Evolutionary conservation across 1,139 yeast genomes (phyloP), one percentile per base, ranked within the genome.

Genomic region (Suhomyces yuchorum): DNA sequence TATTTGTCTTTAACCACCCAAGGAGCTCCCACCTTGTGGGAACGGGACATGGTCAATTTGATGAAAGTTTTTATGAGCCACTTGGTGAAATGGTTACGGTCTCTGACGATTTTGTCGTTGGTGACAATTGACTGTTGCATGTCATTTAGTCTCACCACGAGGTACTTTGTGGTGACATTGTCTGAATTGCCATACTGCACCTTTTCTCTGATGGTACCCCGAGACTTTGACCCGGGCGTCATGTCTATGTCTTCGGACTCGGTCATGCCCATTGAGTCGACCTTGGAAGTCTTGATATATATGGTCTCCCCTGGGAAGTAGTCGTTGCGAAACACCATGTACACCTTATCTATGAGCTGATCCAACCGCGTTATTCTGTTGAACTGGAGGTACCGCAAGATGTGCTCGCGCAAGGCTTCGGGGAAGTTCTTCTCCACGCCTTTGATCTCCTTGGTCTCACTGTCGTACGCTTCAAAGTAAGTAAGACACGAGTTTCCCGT

Each of bases 401-500:
- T 88, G 26, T 97, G 99, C 61, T 91, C 97, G 58, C 92, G 84
- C 46, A 92, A 76, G 28, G 96, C 88, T 56, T 92, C 96, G 2
- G 99, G 99, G 63, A 93, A 93, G 62, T 82, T 81, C 51, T 78
- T 75, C 59, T 91, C 96, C 49, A 92, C 91, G 52, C 81, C 84
- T 52, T 74, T 73, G 60, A 85, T 81, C 64, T 87, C 93, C 43
- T 67, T 67, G 52, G 75, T 77, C 68, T 93, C 99, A 56, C 89
- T 84, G 50, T 84, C 82, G 42, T 81, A 74, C 0, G 99, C 99
- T 61, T 93, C 96, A 63, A 91, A 91, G 64, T 82, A 93, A 0
- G 97, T 89, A 49, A 92, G 75, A 59, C 96, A 87, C 17, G 97
- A 87, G 60, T 91, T 90, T 22, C 99, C 99, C 0, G 97, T 90